phyloP scores from a whole-genome alignment of 2,329 filamentous ascomycete genomes.

The Exophiala sp. region DNA sequence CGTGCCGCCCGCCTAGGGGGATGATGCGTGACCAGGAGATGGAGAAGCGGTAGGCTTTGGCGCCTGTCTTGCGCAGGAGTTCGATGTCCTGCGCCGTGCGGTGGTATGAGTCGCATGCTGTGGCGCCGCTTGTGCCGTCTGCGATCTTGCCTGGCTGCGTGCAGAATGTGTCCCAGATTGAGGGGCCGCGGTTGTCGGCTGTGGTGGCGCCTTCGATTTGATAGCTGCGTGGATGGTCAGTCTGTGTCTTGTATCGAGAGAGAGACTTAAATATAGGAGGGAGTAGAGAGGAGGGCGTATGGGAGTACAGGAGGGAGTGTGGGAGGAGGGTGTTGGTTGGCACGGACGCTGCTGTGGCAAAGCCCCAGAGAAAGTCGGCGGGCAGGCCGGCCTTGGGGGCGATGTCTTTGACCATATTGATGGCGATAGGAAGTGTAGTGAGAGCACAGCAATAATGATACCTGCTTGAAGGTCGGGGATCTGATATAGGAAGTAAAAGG shows the following conservation, averaged over 20 bases:
- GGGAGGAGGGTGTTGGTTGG: not conserved
- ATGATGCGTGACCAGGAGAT: conserved; percentile 79
- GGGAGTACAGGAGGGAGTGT: no score
- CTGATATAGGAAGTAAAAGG: no score
- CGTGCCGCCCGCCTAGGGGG: conserved; percentile 73
- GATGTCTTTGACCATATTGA: conserved; percentile 22
- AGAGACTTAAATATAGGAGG: no score
- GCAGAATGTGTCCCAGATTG: conserved; percentile 90
- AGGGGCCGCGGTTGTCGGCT: conserved; percentile 71
- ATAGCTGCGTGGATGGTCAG: conserved; percentile 57
- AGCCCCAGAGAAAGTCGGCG: conserved; percentile 70
- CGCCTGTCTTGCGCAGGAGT: conserved; percentile 66
- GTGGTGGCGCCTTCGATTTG: conserved; percentile 75
- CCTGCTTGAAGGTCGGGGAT: no score
- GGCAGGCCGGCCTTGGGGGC: conserved; percentile 45
- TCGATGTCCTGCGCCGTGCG: conserved; percentile 69
- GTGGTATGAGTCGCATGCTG: conserved; percentile 84
- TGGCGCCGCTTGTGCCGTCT: conserved; percentile 65
- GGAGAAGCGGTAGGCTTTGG: conserved; percentile 75
- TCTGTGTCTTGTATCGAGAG: no score
- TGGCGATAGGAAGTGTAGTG: no score
- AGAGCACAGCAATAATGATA: no score
- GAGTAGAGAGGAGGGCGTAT: not conserved
- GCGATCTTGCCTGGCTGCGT: conserved; percentile 75
- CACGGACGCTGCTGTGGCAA: conserved; percentile 67